Conservation (phyloP, 1,284 basidiomycete genomes). For the Heterobasidion irregulare region DNA sequence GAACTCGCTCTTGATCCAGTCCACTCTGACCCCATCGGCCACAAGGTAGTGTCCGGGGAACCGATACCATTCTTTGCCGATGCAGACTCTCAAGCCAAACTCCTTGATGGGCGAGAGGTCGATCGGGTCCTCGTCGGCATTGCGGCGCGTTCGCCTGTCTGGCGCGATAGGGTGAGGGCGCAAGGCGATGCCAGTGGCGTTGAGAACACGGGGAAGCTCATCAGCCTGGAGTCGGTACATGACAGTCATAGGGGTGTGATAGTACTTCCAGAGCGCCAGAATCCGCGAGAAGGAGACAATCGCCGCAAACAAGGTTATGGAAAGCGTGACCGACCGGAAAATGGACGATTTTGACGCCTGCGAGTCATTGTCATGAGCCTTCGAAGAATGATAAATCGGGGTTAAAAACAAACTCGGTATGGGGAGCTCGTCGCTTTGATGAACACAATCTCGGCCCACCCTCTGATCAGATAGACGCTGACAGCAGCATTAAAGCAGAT, state of each 20-base stretch:
- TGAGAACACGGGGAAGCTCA: constrained; percentile 79
- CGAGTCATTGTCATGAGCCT: neutral
- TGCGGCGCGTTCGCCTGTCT: constrained; percentile 4
- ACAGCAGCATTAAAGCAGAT: constrained; percentile 94
- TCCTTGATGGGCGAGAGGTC: constrained; percentile 64
- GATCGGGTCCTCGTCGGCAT: constrained; percentile 50
- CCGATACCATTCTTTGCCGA: constrained; percentile 94
- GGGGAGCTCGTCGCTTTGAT: constrained; percentile 73
- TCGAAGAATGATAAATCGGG: neutral
- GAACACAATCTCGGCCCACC: constrained; percentile 78
- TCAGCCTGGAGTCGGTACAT: constrained; percentile 65
- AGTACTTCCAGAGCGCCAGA: constrained; percentile 80
- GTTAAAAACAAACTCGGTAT: constrained; percentile 52
- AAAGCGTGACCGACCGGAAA: constrained; percentile 72
- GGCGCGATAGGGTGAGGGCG: constrained; percentile 36
- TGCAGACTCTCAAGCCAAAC: constrained; percentile 79
- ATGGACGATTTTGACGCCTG: constrained; percentile 72
- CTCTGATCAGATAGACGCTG: constrained; percentile 72
- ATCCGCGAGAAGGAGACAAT: constrained; percentile 75
- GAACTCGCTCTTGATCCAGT: constrained; percentile 88
- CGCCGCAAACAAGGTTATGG: constrained; percentile 55
- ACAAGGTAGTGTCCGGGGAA: constrained; percentile 90
- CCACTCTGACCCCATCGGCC: constrained; percentile 74
- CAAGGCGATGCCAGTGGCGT: constrained; percentile 46
- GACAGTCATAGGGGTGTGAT: constrained; percentile 82